Evolutionary conservation across 1,284 basidiomycete species (phyloP).

Genomic region (Cryptococcus hybrid): DNA sequence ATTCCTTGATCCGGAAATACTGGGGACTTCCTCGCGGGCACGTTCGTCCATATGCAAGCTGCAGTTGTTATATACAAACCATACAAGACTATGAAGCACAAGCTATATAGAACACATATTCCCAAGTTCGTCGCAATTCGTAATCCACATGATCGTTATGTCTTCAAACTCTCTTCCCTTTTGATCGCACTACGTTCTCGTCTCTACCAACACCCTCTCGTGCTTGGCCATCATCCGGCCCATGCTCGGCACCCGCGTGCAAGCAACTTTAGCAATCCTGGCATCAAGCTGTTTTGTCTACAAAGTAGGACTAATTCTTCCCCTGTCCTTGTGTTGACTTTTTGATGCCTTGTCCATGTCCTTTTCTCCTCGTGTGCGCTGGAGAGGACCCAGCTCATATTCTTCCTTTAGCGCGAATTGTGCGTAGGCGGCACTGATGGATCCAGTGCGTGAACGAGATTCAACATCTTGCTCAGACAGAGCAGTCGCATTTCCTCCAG

Average conservation of each 20-base stretch:
- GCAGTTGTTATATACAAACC: not conserved
- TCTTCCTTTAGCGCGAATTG: slow-evolving; percentile 14
- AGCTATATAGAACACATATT: not conserved
- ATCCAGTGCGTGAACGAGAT: slow-evolving; percentile 14
- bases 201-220: not conserved
- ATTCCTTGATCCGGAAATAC: no score
- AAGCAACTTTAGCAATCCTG: slow-evolving; percentile 42
- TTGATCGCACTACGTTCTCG: not conserved
- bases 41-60: no score
- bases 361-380: slow-evolving; percentile 12
- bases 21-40: no score
- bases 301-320: slow-evolving; percentile 50
- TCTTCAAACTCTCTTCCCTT: not conserved
- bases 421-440: slow-evolving; percentile 27
- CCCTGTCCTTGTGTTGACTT: slow-evolving; percentile 38
- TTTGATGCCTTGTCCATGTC: slow-evolving; percentile 1
- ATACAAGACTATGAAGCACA: not conserved
- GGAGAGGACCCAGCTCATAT: slow-evolving; percentile 22
- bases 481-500: not conserved
- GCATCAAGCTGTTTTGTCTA: slow-evolving; percentile 48
- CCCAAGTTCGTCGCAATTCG: not conserved
- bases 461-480: not conserved
- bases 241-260: slow-evolving; percentile 23
- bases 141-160: not conserved
- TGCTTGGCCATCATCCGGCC: not conserved